phyloP scores from a whole-genome alignment of 108 stramenopile species.

The Cyclotella sp. region DNA sequence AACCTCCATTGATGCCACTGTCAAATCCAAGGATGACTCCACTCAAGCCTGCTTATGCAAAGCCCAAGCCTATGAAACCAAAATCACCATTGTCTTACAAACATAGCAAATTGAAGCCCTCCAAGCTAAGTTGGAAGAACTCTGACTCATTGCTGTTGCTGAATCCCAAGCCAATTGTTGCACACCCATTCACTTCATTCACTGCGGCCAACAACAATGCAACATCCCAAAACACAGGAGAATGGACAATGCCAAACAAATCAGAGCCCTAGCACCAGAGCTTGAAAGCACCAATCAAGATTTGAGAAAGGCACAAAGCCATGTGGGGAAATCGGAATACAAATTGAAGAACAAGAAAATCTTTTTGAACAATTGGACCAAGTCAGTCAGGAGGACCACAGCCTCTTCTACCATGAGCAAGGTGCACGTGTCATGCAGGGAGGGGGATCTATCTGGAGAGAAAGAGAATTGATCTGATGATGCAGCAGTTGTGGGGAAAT shows the following conservation, averaged over 20 bases:
- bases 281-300: constrained; percentile 27
- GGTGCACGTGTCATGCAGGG: no score
- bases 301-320: neutral
- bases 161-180: neutral
- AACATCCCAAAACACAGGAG: neutral
- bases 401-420: no score
- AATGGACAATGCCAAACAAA: constrained; percentile 29
- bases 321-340: neutral
- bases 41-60: constrained; percentile 27
- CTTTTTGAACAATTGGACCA: neutral
- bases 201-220: no score
- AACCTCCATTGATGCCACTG: neutral
- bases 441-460: constrained; percentile 8
- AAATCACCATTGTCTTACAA: constrained; percentile 32
- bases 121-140: constrained; percentile 33
- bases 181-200: no score
- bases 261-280: constrained; percentile 35
- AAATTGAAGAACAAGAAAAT: neutral
- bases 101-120: constrained; percentile 30
- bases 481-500: constrained; percentile 9
- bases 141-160: constrained; percentile 9
- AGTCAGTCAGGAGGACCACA: neutral
- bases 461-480: constrained; percentile 18
- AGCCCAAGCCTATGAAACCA: constrained; percentile 43
- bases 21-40: constrained; percentile 2